phyloP scores from a whole-genome alignment of 2,329 filamentous ascomycete genomes.

The Neofusicoccum umdonicola region DNA sequence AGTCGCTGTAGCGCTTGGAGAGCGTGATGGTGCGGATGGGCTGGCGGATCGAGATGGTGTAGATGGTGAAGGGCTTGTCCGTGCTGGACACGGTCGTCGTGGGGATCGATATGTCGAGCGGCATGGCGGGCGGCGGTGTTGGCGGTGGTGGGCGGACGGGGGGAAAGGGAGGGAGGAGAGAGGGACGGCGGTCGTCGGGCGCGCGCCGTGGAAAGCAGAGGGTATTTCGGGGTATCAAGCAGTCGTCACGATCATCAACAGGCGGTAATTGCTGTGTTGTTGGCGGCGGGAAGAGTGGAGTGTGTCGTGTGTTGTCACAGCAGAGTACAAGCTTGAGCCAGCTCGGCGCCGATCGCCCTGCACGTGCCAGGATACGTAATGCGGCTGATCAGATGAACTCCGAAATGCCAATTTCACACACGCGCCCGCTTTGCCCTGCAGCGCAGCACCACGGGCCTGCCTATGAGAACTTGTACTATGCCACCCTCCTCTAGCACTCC shows the following conservation, averaged over 20 bases:
- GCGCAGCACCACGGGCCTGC: slow-evolving; percentile 4
- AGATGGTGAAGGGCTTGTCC: slow-evolving; percentile 69
- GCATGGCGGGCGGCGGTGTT: not conserved
- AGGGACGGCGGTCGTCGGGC: not conserved
- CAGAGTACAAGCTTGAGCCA: slow-evolving; percentile 4
- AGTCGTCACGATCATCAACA: not conserved
- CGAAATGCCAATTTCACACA: not conserved
- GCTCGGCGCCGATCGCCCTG: not conserved
- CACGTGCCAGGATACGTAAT: slow-evolving; percentile 12
- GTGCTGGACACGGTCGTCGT: slow-evolving; percentile 49
- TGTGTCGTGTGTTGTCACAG: slow-evolving; percentile 15
- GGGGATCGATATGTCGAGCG: slow-evolving; percentile 45
- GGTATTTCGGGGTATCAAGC: slow-evolving; percentile 4
- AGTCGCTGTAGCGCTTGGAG: slow-evolving; percentile 81
- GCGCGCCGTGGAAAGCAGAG: not conserved
- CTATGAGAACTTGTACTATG: slow-evolving; percentile 6
- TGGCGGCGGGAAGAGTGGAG: slow-evolving; percentile 11
- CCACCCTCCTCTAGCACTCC: not conserved
- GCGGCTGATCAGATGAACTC: slow-evolving; percentile 7
- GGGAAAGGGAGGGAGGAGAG: not conserved
- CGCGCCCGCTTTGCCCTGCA: not conserved
- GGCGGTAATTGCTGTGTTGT: slow-evolving; percentile 3
- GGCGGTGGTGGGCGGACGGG: not conserved
- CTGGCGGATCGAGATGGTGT: slow-evolving; percentile 74
- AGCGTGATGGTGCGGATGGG: slow-evolving; percentile 73